These are phyloP conservation scores for Pythium biforme DNA, from an alignment of 352 stramenopile species.

Conservation along the genomic window DNA sequence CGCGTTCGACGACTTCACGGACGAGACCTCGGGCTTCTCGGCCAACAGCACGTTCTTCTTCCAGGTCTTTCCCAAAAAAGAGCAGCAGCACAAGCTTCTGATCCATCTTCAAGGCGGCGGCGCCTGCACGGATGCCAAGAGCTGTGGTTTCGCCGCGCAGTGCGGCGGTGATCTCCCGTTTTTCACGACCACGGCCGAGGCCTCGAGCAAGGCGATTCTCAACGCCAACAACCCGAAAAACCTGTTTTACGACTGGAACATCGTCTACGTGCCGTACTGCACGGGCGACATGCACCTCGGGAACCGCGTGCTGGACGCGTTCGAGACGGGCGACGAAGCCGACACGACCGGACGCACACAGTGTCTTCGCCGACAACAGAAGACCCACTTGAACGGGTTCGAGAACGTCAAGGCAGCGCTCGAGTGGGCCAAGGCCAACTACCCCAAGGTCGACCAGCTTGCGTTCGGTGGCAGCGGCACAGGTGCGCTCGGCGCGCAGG, in stretches of 20 bases:
- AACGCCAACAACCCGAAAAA: constrained; percentile 53
- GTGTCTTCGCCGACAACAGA: constrained; percentile 49
- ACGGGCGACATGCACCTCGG: constrained; percentile 66
- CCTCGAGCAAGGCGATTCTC: constrained; percentile 25
- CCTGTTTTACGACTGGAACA: constrained; percentile 68
- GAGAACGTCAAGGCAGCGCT: constrained; percentile 20
- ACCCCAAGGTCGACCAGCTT: constrained; percentile 21
- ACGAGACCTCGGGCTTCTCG: constrained; percentile 1
- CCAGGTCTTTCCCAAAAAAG: constrained; percentile 1
- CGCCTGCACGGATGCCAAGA: constrained; percentile 55
- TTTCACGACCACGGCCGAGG: constrained; percentile 4
- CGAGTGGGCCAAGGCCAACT: constrained; percentile 24
- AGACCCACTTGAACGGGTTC: constrained; percentile 20
- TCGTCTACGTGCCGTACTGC: constrained; percentile 67
- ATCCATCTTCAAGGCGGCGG: constrained; percentile 68
- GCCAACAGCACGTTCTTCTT: constrained; percentile 4
- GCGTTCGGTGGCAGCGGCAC: constrained; percentile 25
- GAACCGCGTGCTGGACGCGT: constrained; percentile 30
- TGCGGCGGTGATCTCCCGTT: too few relatives aligned
- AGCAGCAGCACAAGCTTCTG: constrained; percentile 53
- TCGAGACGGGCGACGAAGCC: constrained; percentile 34
- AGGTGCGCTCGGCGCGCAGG: constrained; percentile 47
- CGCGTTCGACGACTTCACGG: constrained; percentile 38
- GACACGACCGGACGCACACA: constrained; percentile 35
- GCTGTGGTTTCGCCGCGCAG: constrained; percentile 47